Evolutionary conservation across 768 basidiomycete species (phyloP), one percentile per base, ranked within the genome.

Genomic region (Lactifluus pinguis): DNA sequence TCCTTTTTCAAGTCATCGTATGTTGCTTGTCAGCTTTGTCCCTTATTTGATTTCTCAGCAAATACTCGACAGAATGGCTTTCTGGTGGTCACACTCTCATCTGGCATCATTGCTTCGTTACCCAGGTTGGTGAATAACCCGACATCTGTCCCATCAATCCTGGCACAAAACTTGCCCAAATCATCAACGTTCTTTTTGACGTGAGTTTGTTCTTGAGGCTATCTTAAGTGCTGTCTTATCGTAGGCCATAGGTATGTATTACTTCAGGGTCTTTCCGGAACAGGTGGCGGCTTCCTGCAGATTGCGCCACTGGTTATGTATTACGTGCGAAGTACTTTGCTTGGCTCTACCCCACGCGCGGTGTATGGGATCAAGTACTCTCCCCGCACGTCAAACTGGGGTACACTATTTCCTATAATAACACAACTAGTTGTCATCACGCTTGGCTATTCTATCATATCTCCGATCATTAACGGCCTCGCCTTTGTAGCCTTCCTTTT

Each of bases 121-220:
- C 76, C 80, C 3, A 70, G 74, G 1, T 72, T 98, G 51, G 71
- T 83, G 19, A 72, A 84, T 56, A 82, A 90, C 72, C 93, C 93
- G 0, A 75, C 79, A 0, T 83, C 82, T 0, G 75, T 89, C 30
- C 87, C 95, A 0, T 78, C 72, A 0, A 76, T 90, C n/a, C 76
- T 99, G 45, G 92, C 95, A 0, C 70, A 72, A 25, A 83, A 94
- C 53, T 76, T 99, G 52, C 95, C 95, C 0, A 73, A 79, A 62
- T 86, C 92, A 0, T 90, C 89, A 29, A 94, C 83, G 49, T 95
- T 94, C 81, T 95, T 95, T 84, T 76, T 95, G 53, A 92, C 92
- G 79, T 88, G 70, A 32, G 81, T 73, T 39, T 38, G 13, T 32
- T 4, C 5, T 21, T 17, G 4, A 2, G 17, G 55, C 17, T 19